Evolutionary conservation across 306 rosid genomes (phyloP), one percentile per base, ranked within the genome.

Genomic region (Notholithocarpus densiflorus): DNA sequence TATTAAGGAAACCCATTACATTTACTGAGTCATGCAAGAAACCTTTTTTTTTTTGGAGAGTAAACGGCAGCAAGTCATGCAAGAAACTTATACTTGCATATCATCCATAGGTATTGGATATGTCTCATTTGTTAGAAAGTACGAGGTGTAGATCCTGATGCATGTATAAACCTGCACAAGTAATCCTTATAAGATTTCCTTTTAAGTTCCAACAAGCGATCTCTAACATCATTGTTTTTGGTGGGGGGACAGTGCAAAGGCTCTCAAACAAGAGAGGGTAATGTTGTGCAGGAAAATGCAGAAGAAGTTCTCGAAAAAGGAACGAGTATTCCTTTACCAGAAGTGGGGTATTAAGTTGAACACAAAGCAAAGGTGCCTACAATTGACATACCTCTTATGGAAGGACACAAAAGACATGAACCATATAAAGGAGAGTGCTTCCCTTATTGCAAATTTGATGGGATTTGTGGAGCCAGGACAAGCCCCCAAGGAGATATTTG

Each of bases 281-380:
- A 90, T 88, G 93, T 84, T 96, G 73, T 85, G 93, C 76, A 93
- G 81, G 90, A 82, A 87, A 78, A 88, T 96, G 81, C 89, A 85
- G 26, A 88, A 86, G 84, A 93, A 85, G 83, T 87, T 87, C 27
- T 68, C 87, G 1, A 74, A 73, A 45, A 93, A 84, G 85, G 98
- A 88, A 78, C 85, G 92, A 73, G 88, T 87, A 3, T 76, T 72
- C 66, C 89, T 90, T 68, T 96, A 91, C 83, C 65, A 57, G 83
- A 88, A 77, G 78, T 96, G 98, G 99, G 80, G 89, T 31, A 86
- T 93, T 55, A 80, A 76, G 75, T 88, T 89, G 75, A 90, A 81
- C 69, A 86, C 90, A 2, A 91, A 87, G 87, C 78, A 88, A 75
- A 91, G 98, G 81, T 86, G 99, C 72, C 78, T 83, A 53, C 97